Conservation (phyloP, 2,329 filamentous ascomycete species). For the Talaromyces sp. region DNA sequence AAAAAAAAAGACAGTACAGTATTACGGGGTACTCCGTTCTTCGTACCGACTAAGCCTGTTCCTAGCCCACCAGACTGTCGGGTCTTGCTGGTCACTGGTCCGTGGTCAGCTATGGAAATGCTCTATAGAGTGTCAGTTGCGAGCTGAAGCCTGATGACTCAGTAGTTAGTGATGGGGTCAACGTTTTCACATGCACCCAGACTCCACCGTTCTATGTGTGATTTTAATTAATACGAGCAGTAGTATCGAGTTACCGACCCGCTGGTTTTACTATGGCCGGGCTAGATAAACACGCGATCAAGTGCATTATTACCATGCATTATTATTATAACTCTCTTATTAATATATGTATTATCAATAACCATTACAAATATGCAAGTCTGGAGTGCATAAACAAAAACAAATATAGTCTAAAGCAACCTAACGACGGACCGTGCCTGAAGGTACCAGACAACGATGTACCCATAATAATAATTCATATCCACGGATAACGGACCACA, state of each 20-base stretch:
- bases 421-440: neutral
- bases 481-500: neutral
- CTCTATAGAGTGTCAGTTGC: neutral
- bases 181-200: neutral
- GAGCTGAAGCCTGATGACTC: neutral
- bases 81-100: neutral
- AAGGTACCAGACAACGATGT: neutral
- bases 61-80: neutral
- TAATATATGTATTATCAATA: no score
- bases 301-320: neutral
- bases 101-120: neutral
- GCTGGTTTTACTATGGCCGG: neutral
- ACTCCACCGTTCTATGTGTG: neutral
- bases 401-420: neutral
- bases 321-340: no score
- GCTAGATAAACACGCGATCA: neutral
- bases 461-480: neutral
- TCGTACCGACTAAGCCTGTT: neutral
- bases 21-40: neutral
- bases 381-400: no score
- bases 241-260: neutral
- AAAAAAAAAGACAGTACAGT: no score
- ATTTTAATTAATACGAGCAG: neutral
- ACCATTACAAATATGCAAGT: no score
- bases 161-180: neutral